Conservation (phyloP, 2,329 filamentous ascomycete genomes). For the Fusarium vanettenii region DNA sequence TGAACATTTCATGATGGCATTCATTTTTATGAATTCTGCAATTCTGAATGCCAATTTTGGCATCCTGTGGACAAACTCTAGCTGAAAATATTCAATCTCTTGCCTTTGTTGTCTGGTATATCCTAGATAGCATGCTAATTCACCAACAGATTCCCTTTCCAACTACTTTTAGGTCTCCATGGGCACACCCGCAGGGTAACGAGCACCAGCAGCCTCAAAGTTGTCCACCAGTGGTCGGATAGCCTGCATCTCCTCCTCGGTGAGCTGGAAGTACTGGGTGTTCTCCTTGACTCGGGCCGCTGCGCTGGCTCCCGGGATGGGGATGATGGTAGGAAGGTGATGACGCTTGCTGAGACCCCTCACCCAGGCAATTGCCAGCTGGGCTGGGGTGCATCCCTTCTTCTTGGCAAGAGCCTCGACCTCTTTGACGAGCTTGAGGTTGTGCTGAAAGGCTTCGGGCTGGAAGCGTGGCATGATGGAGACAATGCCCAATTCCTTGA, state of each 20-base stretch:
- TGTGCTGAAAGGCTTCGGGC: constrained; percentile 70
- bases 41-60: constrained; percentile 54
- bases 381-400: constrained; percentile 70
- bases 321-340: constrained; percentile 69
- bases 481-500: constrained; percentile 37
- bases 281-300: constrained; percentile 72
- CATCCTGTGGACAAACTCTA: constrained; percentile 49
- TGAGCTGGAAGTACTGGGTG: constrained; percentile 59
- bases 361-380: constrained; percentile 77
- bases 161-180: constrained; percentile 50
- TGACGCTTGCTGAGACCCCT: constrained; percentile 59
- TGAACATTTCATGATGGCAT: constrained; percentile 49
- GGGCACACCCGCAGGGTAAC: constrained; percentile 57
- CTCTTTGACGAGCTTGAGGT: constrained; percentile 69
- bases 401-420: constrained; percentile 68
- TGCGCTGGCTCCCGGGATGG: constrained; percentile 73
- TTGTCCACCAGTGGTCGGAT: constrained; percentile 61
- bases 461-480: constrained; percentile 68
- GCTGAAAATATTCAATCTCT: constrained; percentile 29
- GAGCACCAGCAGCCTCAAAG: constrained; percentile 60
- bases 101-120: not conserved
- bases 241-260: constrained; percentile 60
- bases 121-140: constrained; percentile 21
- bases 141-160: constrained; percentile 1
- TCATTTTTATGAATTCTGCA: constrained; percentile 61